phyloP scores from a whole-genome alignment of 2,329 filamentous ascomycete genomes.

The Neofusicoccum kwambonambiense region DNA sequence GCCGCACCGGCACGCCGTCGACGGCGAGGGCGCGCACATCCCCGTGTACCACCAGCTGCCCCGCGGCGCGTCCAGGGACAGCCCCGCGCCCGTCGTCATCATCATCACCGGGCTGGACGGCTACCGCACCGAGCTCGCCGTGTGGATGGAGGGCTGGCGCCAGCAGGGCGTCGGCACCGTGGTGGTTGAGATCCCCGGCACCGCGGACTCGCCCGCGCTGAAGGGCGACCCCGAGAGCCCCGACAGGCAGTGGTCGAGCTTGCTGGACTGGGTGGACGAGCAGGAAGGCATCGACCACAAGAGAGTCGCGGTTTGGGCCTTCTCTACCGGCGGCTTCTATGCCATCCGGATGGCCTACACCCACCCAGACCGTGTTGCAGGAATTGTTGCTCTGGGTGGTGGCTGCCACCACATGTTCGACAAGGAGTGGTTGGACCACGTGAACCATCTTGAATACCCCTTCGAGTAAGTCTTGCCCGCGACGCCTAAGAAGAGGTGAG shows the following conservation, averaged over 20 bases:
- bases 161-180: conserved; percentile 50
- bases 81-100: conserved; percentile 52
- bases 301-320: conserved; percentile 55
- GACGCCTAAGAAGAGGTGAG: too few relatives aligned
- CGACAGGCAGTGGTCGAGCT: conserved; percentile 54
- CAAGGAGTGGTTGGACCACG: conserved; percentile 52
- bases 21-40: conserved; percentile 55
- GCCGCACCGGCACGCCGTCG: conserved; percentile 54
- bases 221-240: conserved; percentile 48
- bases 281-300: conserved; percentile 49
- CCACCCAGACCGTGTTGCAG: conserved; percentile 51
- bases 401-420: conserved; percentile 61
- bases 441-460: conserved; percentile 59
- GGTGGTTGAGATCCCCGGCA: conserved; percentile 58
- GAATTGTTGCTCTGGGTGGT: conserved; percentile 55
- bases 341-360: conserved; percentile 58
- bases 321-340: conserved; percentile 60
- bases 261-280: conserved; percentile 55
- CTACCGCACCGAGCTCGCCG: conserved; percentile 56
- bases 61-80: conserved; percentile 38
- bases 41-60: conserved; percentile 67
- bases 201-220: conserved; percentile 55
- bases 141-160: conserved; percentile 53
- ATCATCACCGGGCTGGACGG: conserved; percentile 61
- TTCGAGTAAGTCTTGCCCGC: conserved; percentile 46